These are phyloP conservation scores for Mariannaea elegans DNA, from an alignment of 2,329 filamentous ascomycete species.

Conservation along the genomic window DNA sequence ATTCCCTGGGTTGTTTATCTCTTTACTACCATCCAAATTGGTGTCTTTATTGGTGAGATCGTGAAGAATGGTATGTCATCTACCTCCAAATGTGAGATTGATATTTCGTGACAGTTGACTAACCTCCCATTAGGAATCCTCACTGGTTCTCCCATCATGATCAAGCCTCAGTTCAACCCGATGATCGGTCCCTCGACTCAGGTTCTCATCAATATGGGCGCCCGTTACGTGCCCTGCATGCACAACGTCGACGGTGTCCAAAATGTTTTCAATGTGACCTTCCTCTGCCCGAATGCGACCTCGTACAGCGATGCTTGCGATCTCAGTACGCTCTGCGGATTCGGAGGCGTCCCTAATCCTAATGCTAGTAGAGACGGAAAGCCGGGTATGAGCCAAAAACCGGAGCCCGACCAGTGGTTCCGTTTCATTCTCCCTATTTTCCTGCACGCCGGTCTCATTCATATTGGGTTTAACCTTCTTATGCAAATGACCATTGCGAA, in stretches of 20 bases:
- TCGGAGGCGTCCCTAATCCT: slow-evolving; percentile 73
- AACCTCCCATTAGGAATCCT: slow-evolving; percentile 64
- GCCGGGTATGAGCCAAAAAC: slow-evolving; percentile 52
- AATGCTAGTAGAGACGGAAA: slow-evolving; percentile 56
- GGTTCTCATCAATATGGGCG: slow-evolving; percentile 96
- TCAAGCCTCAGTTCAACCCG: slow-evolving; percentile 87
- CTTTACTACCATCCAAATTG: slow-evolving; percentile 79
- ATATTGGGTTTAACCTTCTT: slow-evolving; percentile 95
- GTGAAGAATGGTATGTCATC: slow-evolving; percentile 77
- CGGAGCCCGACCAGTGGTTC: slow-evolving; percentile 92
- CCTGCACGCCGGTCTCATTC: slow-evolving; percentile 90
- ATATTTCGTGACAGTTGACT: slow-evolving; percentile 12
- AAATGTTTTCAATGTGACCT: slow-evolving; percentile 60
- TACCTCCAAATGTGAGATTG: neutral
- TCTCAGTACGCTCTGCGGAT: slow-evolving; percentile 84
- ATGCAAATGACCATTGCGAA: slow-evolving; percentile 88
- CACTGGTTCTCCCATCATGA: slow-evolving; percentile 81
- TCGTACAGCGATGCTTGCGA: slow-evolving; percentile 70
- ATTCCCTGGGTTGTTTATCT: slow-evolving; percentile 85
- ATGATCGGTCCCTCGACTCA: slow-evolving; percentile 96
- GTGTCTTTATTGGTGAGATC: slow-evolving; percentile 89
- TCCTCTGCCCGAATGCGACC: slow-evolving; percentile 85
- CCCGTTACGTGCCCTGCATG: slow-evolving; percentile 94
- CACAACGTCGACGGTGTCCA: slow-evolving; percentile 77
- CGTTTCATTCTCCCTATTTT: slow-evolving; percentile 97